Percentiles rank a stretch among this genome's conserved stretches.
Evolutionary conservation across 305 asterid genomes (phyloP).

Genomic region (Fraxinus sp.): DNA sequence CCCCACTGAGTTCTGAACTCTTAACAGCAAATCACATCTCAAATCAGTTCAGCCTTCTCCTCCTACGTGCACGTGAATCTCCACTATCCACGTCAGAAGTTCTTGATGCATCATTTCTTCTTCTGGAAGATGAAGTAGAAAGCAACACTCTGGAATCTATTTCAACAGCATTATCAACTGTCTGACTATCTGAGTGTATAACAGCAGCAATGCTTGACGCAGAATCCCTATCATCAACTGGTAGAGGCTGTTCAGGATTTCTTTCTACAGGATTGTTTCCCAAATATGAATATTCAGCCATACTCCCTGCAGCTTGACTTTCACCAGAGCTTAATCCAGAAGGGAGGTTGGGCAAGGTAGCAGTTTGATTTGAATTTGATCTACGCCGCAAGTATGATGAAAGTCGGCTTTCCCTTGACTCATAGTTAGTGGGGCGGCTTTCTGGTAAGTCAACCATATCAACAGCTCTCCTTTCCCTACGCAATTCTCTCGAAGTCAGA

Average conservation of each 20-base stretch:
- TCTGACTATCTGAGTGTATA: slow-evolving; percentile 48
- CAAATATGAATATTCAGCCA: slow-evolving; percentile 34
- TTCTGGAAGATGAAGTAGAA: slow-evolving; percentile 44
- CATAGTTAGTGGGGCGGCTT: slow-evolving; percentile 32
- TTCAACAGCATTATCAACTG: slow-evolving; percentile 46
- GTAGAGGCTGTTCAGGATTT: slow-evolving; percentile 30
- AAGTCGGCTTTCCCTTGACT: slow-evolving; percentile 31
- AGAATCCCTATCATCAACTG: slow-evolving; percentile 46
- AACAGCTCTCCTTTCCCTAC: slow-evolving; percentile 32
- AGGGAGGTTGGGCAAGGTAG: slow-evolving; percentile 34
- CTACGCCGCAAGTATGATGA: slow-evolving; percentile 35
- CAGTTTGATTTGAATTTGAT: slow-evolving; percentile 24
- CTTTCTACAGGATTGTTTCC: slow-evolving; percentile 30
- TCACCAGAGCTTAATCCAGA: slow-evolving; percentile 31
- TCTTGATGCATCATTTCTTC: slow-evolving; percentile 38
- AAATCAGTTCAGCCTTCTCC: slow-evolving; percentile 41
- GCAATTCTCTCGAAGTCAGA: slow-evolving; percentile 46
- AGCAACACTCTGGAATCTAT: slow-evolving; percentile 42
- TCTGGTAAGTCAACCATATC: slow-evolving; percentile 36
- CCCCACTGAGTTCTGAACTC: neutral
- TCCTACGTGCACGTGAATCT: slow-evolving; percentile 51
- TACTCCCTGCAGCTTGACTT: slow-evolving; percentile 25
- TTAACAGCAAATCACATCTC: neutral
- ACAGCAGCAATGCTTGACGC: slow-evolving; percentile 52
- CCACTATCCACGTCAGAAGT: slow-evolving; percentile 52